These are phyloP conservation scores for Apodospora peruviana DNA, from an alignment of 495 filamentous ascomycete genomes.

Conservation along the genomic window DNA sequence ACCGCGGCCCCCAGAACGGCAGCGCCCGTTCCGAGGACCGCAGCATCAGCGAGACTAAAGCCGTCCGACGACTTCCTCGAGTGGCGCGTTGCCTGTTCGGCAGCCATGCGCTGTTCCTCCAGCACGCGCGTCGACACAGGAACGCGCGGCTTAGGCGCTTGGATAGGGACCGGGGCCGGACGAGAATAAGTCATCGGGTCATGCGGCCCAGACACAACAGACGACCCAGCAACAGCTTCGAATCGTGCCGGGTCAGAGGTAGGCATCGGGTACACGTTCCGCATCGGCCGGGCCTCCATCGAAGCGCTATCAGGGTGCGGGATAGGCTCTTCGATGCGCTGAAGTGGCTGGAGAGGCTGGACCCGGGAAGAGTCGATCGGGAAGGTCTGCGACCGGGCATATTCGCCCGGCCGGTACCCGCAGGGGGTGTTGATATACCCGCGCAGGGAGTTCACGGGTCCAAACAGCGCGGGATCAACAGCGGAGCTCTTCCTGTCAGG, in stretches of 20 bases:
- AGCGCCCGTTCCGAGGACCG: conserved; percentile 41
- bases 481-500: conserved; percentile 39
- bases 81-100: conserved; percentile 9
- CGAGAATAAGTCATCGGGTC: conserved; percentile 11
- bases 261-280: conserved; percentile 45
- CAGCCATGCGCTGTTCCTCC: conserved; percentile 23
- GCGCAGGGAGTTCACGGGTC: conserved; percentile 47
- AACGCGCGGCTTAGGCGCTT: conserved; percentile 39
- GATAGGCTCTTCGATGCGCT: conserved; percentile 14
- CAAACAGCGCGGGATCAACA: conserved; percentile 49
- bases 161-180: conserved; percentile 36
- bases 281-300: conserved; percentile 33
- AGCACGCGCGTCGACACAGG: conserved; percentile 37
- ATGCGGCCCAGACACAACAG: conserved; percentile 37
- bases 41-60: conserved; percentile 8
- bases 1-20: conserved; percentile 39
- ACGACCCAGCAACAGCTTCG: conserved; percentile 44
- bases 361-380: no score
- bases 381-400: conserved; percentile 2
- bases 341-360: conserved; percentile 1
- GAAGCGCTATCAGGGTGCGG: conserved; percentile 21
- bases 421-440: conserved; percentile 46
- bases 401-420: conserved; percentile 35
- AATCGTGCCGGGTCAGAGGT: conserved; percentile 57
- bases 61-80: conserved; percentile 4